Evolutionary conservation across 257 asterid species (phyloP), one percentile per base, ranked within the genome.

Genomic region (Nicotiana noctiflora): DNA sequence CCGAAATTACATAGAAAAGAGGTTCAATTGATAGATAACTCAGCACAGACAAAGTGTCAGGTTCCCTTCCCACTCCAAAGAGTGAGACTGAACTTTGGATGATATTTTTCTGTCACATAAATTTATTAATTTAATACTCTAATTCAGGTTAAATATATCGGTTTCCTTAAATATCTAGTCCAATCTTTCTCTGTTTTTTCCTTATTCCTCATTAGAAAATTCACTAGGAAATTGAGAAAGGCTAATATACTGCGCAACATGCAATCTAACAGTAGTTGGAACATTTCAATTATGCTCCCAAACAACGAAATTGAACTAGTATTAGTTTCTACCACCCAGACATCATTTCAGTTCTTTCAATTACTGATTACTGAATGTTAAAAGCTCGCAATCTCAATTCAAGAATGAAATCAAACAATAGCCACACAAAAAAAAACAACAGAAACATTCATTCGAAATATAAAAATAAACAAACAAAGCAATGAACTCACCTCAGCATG

Each of bases 401-500:
- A 72, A 46, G 25, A 74, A 49, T 8, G 2, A 25, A 51, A 74
- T 49, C 25, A 1, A 74, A 25, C 44, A 49, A 49, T 14, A 49
- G 61, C 23, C 60, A 74, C 0, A 55, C 60, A 0, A 0, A 56
- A 14, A 37, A 6, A 14, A 34, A 6, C 15, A 46, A 62, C 31
- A 63, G 40, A 72, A 75, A n/a, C 34, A 15, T 64, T 6, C 44
- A 49, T 51, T 8, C 55, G 76, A 19, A 3, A 10, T 10, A 46
- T 7, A 7, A 57, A 5, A 60, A 19, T n/a, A 27, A 56, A 80
- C 12, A 8, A 15, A 6, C 19, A 23, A n/a, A 68, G 23, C 29
- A 32, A 44, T 32, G 44, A 57, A 75, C 53, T 84, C 64, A 95
- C 98, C 98, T 95, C 99, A 79, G 95, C 99, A 86, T 95, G 98